These are phyloP conservation scores for Geotrichum restrictum DNA, from an alignment of 1,139 yeast species.

Conservation along the genomic window DNA sequence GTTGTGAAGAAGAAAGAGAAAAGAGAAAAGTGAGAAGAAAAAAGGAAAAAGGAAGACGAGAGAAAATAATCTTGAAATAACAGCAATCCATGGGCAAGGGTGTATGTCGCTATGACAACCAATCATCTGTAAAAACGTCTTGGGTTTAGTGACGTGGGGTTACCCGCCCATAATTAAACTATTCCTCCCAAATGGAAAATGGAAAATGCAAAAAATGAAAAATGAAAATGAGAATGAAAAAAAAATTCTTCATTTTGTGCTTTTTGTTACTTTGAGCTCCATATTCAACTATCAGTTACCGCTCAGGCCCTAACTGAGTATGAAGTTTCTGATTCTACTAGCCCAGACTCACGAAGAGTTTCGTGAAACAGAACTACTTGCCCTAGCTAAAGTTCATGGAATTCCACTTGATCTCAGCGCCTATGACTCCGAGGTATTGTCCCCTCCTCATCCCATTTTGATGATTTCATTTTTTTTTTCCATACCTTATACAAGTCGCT, in stretches of 20 bases:
- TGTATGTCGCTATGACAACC: constrained; percentile 6
- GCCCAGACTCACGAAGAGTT: constrained; percentile 83
- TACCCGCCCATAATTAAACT: neutral
- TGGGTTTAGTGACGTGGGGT: no score
- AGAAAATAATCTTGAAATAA: neutral
- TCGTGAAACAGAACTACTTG: constrained; percentile 76
- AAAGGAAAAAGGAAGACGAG: constrained; percentile 1
- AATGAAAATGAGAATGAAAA: neutral
- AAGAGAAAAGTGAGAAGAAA: neutral
- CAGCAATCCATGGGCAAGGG: constrained; percentile 10
- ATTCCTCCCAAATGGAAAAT: neutral
- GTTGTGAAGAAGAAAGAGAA: constrained; percentile 2
- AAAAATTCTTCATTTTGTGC: neutral
- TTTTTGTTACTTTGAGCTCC: no score
- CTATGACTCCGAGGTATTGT: constrained; percentile 47
- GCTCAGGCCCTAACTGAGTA: constrained; percentile 13
- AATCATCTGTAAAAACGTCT: no score
- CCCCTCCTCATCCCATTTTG: neutral
- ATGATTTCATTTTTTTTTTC: no score
- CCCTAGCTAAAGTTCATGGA: constrained; percentile 64
- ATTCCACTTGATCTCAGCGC: constrained; percentile 56
- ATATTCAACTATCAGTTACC: no score
- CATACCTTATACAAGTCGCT: constrained; percentile 1
- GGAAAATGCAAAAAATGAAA: neutral
- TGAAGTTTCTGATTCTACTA: constrained; percentile 65